Evolutionary conservation across 2,329 filamentous ascomycete genomes (phyloP), one percentile per base, ranked within the genome.

Genomic region (Myriosclerotinia duriaeana): DNA sequence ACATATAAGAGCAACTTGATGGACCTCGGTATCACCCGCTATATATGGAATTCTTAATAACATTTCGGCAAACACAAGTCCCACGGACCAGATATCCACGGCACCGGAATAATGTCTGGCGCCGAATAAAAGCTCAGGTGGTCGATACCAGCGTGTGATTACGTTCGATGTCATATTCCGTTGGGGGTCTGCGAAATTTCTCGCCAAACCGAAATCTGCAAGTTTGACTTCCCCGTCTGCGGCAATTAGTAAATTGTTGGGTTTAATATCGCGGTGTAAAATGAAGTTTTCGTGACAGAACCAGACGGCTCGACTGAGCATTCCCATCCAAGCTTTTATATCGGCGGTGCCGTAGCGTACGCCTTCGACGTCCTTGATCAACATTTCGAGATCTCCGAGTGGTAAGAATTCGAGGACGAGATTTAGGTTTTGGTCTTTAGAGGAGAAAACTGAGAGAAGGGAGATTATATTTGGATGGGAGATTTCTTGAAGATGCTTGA

Each of bases 271-370:
- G 73, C 95, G 91, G 79, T 99, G 95, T 40, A 99, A 84, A 22
- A 99, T 87, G 74, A 90, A 94, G 78, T 95, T 96, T 76, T 93
- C 91, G 78, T 99, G 95, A 78, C 95, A 98, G 82, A 96, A 99
- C 89, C 92, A 96, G 38, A 98, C 87, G 36, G 91, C 95, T 53
- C 94, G 88, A 38, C 86, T 86, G n/a, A 98, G 85, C 95, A 98
- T 98, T 70, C 91, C 91, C 89, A 97, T 96, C 95, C 95, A 99
- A 20, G 93, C 90, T 78, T 99, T 99, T 78, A 98, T 93, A 78
- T 99, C 95, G 22, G 91, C 90, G 14, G 87, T 86, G 69, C 91
- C 91, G 78, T 98, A 98, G 65, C 88, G 87, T 56, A 97, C 89
- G 64, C 82, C 82, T 55, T 89, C 85, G 40, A 85, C 87, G 78